phyloP scores from a whole-genome alignment of 164 flowering plant genomes.

The Liquidambar formosana region DNA sequence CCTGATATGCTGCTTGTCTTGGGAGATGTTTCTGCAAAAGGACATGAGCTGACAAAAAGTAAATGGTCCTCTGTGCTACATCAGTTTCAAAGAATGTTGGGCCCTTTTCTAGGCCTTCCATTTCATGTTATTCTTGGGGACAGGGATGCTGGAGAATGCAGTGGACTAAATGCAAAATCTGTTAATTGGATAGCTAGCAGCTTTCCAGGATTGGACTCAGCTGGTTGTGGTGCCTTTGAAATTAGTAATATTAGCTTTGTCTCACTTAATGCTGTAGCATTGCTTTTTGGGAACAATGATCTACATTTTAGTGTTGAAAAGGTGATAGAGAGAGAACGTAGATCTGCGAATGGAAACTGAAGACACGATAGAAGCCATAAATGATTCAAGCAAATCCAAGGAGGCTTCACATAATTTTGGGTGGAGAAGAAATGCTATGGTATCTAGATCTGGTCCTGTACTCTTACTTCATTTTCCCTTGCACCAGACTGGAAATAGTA shows the following conservation, averaged over 20 bases:
- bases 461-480: constrained; percentile 72
- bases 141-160: constrained; percentile 67
- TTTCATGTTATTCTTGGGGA: constrained; percentile 69
- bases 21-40: constrained; percentile 75
- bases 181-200: constrained; percentile 42
- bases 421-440: constrained; percentile 50
- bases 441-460: constrained; percentile 69
- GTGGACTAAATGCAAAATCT: constrained; percentile 27
- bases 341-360: constrained; percentile 29
- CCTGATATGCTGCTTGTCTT: constrained; percentile 75
- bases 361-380: constrained; percentile 8
- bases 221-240: constrained; percentile 67
- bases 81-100: constrained; percentile 56
- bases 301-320: constrained; percentile 56
- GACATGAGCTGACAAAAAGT: constrained; percentile 42
- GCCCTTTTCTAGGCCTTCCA: constrained; percentile 60
- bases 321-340: constrained; percentile 54
- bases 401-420: constrained; percentile 17
- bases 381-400: constrained; percentile 5
- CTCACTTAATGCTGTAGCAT: constrained; percentile 63
- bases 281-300: constrained; percentile 65
- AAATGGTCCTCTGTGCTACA: constrained; percentile 59
- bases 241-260: constrained; percentile 61
- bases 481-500: constrained; percentile 24
- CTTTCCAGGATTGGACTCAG: constrained; percentile 64